Conservation (phyloP, 2,329 filamentous ascomycete genomes). For the Pseudomassariella vexata region DNA sequence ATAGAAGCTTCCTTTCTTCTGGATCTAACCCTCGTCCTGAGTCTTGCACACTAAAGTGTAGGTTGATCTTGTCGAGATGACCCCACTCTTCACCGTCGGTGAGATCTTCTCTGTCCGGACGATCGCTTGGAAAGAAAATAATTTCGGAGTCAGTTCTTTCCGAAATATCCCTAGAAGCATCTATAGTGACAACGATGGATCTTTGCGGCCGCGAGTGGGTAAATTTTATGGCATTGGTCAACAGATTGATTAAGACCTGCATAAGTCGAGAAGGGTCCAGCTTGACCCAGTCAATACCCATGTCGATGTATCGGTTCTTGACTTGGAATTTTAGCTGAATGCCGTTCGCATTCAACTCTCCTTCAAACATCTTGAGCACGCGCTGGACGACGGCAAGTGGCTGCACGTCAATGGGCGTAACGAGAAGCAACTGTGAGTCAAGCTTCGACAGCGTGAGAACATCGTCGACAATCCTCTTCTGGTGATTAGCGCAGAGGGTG, state of each 20-base stretch:
- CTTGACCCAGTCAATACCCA: constrained; percentile 65
- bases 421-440: constrained; percentile 63
- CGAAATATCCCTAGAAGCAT: constrained; percentile 50
- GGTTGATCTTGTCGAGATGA: constrained; percentile 61
- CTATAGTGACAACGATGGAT: constrained; percentile 58
- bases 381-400: constrained; percentile 62
- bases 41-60: constrained; percentile 68
- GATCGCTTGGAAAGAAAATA: constrained; percentile 41
- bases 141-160: constrained; percentile 33
- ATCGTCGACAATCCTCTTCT: constrained; percentile 67
- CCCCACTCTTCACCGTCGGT: constrained; percentile 63
- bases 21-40: constrained; percentile 62
- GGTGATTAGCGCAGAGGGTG: constrained; percentile 71
- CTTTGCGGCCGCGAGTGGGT: constrained; percentile 54
- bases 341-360: constrained; percentile 64
- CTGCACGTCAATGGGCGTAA: constrained; percentile 65
- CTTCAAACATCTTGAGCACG: constrained; percentile 73
- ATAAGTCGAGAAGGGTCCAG: constrained; percentile 70
- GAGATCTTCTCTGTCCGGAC: constrained; percentile 35
- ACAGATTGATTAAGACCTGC: constrained; percentile 72
- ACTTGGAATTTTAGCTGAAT: constrained; percentile 67
- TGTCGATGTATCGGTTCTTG: constrained; percentile 58
- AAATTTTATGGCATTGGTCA: constrained; percentile 63
- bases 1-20: constrained; percentile 61
- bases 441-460: constrained; percentile 63